phyloP scores from a whole-genome alignment of 805 yeast species.

The Wickerhamomyces bovis region DNA sequence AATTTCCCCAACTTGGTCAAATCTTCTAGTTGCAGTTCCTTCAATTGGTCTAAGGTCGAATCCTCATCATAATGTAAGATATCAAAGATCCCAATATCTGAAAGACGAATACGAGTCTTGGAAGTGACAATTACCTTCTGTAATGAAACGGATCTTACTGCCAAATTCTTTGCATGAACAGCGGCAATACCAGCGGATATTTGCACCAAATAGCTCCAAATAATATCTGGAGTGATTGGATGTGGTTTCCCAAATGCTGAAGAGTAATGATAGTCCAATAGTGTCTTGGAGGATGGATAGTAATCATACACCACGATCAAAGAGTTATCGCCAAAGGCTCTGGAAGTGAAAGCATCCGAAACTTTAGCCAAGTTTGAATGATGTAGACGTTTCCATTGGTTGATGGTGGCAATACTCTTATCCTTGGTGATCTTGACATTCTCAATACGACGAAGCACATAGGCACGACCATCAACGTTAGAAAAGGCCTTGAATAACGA shows the following conservation, averaged over 20 bases:
- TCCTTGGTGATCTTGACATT: constrained; percentile 50
- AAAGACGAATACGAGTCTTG: constrained; percentile 62
- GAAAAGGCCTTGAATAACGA: constrained; percentile 76
- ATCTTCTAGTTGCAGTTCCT: constrained; percentile 47
- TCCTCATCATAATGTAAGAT: constrained; percentile 42
- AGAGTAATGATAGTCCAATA: constrained; percentile 61
- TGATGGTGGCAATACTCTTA: constrained; percentile 51
- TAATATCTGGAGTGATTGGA: constrained; percentile 50
- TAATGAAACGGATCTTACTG: constrained; percentile 57
- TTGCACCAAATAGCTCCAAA: constrained; percentile 79
- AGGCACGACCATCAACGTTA: constrained; percentile 69
- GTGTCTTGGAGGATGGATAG: constrained; percentile 68
- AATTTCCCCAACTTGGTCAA: constrained; percentile 51
- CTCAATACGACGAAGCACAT: constrained; percentile 71
- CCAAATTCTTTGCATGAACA: constrained; percentile 59
- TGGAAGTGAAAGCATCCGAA: constrained; percentile 79
- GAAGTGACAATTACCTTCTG: constrained; percentile 70
- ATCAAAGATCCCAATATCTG: constrained; percentile 68
- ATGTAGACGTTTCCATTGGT: constrained; percentile 57
- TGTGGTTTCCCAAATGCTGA: constrained; percentile 35
- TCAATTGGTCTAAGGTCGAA: constrained; percentile 10
- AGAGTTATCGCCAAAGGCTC: constrained; percentile 77
- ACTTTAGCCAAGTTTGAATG: constrained; percentile 59
- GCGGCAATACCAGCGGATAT: constrained; percentile 61
- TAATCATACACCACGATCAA: constrained; percentile 79